These are phyloP conservation scores for Secale cereale DNA, from an alignment of 176 grass and related monocot genomes.

Conservation along the genomic window DNA sequence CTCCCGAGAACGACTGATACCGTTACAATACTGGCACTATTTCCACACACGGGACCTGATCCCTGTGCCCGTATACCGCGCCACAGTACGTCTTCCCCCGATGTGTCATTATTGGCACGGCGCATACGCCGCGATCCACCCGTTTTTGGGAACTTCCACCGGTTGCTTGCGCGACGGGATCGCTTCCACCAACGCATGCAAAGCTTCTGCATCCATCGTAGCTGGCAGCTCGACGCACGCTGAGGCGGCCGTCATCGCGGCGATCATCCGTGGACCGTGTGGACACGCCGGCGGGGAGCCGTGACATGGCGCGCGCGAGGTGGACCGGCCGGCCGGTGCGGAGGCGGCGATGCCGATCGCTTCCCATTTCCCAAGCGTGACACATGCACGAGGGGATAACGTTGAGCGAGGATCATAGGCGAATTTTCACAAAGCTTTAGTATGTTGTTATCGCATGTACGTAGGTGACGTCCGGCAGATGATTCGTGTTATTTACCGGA, in stretches of 20 bases:
- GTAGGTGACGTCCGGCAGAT: neutral
- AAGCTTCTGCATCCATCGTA: neutral
- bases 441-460: neutral
- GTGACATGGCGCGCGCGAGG: neutral
- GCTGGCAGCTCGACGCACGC: neutral
- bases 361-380: too few species aligned
- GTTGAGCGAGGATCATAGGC: neutral
- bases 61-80: neutral
- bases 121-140: neutral
- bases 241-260: neutral
- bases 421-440: neutral
- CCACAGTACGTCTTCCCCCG: neutral
- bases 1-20: neutral
- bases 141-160: neutral
- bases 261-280: neutral
- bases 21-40: slow-evolving; percentile 1
- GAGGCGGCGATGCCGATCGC: neutral
- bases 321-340: neutral
- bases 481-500: neutral
- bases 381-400: neutral
- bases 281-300: neutral
- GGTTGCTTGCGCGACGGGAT: neutral
- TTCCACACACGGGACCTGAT: neutral
- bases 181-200: neutral
- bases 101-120: neutral